Evolutionary conservation across 495 filamentous ascomycete genomes (phyloP), one percentile per base, ranked within the genome.

Genomic region (Daldinia bambusicola): DNA sequence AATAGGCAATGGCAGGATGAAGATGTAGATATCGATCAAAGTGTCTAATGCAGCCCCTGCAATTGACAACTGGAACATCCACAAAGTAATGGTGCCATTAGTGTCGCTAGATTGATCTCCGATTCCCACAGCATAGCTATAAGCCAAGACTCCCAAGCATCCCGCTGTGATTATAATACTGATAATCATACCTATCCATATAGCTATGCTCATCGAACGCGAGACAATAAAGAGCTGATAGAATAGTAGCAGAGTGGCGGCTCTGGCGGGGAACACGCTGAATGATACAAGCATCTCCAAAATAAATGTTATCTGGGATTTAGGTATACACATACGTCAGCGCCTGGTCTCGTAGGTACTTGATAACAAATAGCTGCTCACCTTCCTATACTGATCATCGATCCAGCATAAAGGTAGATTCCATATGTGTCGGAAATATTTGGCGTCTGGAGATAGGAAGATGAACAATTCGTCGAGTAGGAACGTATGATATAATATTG

Each of bases 151-250:
- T 26, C 26, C 6, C 34, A 36, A 36, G 6, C 26, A 30, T 31
- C 14, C 13, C 4, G 1, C 31, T 12, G 20, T 7, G n/a, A 32
- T 20, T 30, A 20, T n/a, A 32, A 53, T 13, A 30, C 22, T 32
- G 8, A 32, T 53, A 32, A 26, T 26, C 6, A 53, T 53, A 30
- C 50, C 50, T 22, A 53, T 32, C 50, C 50, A 53, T 53, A 53
- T 53, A 16, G 50, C 50, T 53, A 53, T 53, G 16, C 50, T 13
- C 22, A 53, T 53, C 30, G 50, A n/a, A 13, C 50, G 50, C 31
- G 50, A 53, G 13, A 53, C 22, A 26, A 26, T 32, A 32, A 53
- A 53, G 50, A 53, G 50, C 26, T 53, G 50, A 26, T 32, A n/a
- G 26, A 53, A 53, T 3, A 53, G 22, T 30, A 53, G 50, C 12